Percentiles rank a stretch among this genome's conserved stretches.
phyloP scores from a whole-genome alignment of 2,329 filamentous ascomycete species.

The Exophiala phaeomuriformis region DNA sequence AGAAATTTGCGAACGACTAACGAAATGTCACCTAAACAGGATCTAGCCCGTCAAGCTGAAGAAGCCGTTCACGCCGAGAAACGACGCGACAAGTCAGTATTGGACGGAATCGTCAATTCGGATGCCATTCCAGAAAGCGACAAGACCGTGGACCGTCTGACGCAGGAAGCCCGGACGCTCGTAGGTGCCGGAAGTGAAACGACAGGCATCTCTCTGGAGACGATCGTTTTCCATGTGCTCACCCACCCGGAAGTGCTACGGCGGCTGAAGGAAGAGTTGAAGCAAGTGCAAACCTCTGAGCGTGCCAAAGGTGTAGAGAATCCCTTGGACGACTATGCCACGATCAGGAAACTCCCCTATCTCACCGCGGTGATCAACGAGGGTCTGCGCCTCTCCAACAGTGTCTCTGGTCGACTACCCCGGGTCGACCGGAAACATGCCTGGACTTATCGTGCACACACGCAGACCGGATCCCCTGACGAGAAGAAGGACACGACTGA shows the following conservation, averaged over 20 bases:
- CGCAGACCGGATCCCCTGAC: no score
- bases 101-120: conserved; percentile 24
- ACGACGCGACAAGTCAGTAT: conserved; percentile 25
- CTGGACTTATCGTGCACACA: conserved; percentile 6
- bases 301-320: conserved; percentile 13
- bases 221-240: conserved; percentile 21
- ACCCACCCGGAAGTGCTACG: conserved; percentile 19
- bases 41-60: conserved; percentile 16
- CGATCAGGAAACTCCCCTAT: conserved; percentile 33
- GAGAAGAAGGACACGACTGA: no score
- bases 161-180: conserved; percentile 24
- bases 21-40: conserved; percentile 3
- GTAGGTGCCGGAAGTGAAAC: conserved; percentile 25
- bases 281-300: background rate
- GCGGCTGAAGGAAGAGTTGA: conserved; percentile 31
- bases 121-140: conserved; percentile 30
- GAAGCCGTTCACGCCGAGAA: conserved; percentile 17
- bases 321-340: conserved; percentile 12
- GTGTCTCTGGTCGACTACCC: conserved; percentile 30
- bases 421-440: conserved; percentile 16
- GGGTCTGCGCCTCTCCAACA: conserved; percentile 43
- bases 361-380: conserved; percentile 48
- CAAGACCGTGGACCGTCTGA: conserved; percentile 30
- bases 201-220: conserved; percentile 20
- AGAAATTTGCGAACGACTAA: background rate